Base-by-base conservation (phyloP, 2,329 filamentous ascomycete genomes). In the Trichoderma semiorbis region DNA sequence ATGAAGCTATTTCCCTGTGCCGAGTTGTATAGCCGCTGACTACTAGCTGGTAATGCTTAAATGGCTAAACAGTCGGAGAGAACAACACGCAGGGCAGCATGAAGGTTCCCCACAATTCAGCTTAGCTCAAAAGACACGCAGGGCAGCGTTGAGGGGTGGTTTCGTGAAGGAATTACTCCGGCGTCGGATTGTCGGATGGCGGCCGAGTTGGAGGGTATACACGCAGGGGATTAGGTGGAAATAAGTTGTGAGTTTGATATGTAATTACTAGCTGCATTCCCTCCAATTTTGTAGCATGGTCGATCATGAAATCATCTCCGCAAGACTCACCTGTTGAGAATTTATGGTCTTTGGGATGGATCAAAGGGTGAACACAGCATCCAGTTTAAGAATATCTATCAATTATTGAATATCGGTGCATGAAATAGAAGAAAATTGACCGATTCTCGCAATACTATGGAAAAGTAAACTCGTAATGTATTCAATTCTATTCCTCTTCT, bases 1-100 rank as follows among this genome's bases (percentile, higher is more conserved):
- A 18, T 34, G 28, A 34, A 24, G 18, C 36, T 2, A 28, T 3
- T 26, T 47, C 36, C 16, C 21, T 8, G 12, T 47, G 34, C 26
- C 36, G n/a, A n/a, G 24, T 24, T 16, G 14, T 6, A 21, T n/a
- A 26, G 28, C 36, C 28, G 53, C n/a, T 47, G 26, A 18, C 36
- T 47, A 18, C 36, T 47, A 61, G n/a, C 28, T 2, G 8, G 4
- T 3, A 47, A 50, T 26, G 66, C 55, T 47, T 69, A 61, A 69
- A 69, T 69, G 66, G 66, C 36, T 69, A 69, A 69, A 66, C 34
- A 3, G 18, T 32, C 3, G 16, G 55, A 57, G n/a, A 28, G n/a
- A 43, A n/a, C 55, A 39, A 69, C 66, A 69, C 36, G 66, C 66
- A 69, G 66, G 55, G 66, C 36, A 61, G 10, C 7, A 32, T n/a